Percentiles rank a stretch among this genome's conserved stretches.
Evolutionary conservation across 768 basidiomycete genomes (phyloP).

Genomic region (Chalciporus pseudorubinellus): DNA sequence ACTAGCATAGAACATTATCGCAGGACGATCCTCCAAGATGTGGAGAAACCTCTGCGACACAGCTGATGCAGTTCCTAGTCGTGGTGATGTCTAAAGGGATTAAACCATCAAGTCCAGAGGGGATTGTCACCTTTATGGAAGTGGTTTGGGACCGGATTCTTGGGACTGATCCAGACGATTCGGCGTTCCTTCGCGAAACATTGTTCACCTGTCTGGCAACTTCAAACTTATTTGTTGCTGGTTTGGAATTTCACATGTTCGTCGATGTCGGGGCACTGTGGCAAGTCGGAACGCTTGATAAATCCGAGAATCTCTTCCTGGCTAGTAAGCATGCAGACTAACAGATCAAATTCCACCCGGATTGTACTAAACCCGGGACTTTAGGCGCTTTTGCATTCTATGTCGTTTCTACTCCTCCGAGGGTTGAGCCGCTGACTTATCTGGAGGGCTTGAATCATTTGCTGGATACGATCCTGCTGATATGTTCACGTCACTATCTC

Average conservation of each 20-base stretch:
- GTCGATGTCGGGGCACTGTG: slow-evolving; percentile 38
- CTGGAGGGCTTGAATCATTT: slow-evolving; percentile 48
- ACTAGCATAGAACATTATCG: slow-evolving; percentile 15
- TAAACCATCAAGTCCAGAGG: slow-evolving; percentile 1
- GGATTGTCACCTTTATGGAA: slow-evolving; percentile 12
- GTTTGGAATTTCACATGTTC: slow-evolving; percentile 7
- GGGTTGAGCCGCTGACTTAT: slow-evolving; percentile 37
- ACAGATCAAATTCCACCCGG: neutral
- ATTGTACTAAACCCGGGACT: slow-evolving; percentile 1
- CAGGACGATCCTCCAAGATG: slow-evolving; percentile 1
- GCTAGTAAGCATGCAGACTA: slow-evolving; percentile 38
- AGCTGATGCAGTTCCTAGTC: slow-evolving; percentile 27
- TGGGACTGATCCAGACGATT: slow-evolving; percentile 2
- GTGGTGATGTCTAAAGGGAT: slow-evolving; percentile 22
- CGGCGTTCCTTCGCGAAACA: slow-evolving; percentile 32
- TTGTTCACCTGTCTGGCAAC: slow-evolving; percentile 37
- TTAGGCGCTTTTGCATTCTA: slow-evolving; percentile 50
- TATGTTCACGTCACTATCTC: slow-evolving; percentile 44
- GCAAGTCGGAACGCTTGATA: slow-evolving; percentile 31
- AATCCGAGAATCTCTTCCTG: slow-evolving; percentile 34
- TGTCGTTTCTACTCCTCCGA: slow-evolving; percentile 29
- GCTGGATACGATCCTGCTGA: slow-evolving; percentile 46
- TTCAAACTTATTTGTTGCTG: slow-evolving; percentile 12
- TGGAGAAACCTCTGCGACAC: slow-evolving; percentile 7
- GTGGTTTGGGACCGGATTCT: slow-evolving; percentile 15